Base-by-base conservation (phyloP, 352 stramenopile genomes). In the Pythium graminicola region DNA sequence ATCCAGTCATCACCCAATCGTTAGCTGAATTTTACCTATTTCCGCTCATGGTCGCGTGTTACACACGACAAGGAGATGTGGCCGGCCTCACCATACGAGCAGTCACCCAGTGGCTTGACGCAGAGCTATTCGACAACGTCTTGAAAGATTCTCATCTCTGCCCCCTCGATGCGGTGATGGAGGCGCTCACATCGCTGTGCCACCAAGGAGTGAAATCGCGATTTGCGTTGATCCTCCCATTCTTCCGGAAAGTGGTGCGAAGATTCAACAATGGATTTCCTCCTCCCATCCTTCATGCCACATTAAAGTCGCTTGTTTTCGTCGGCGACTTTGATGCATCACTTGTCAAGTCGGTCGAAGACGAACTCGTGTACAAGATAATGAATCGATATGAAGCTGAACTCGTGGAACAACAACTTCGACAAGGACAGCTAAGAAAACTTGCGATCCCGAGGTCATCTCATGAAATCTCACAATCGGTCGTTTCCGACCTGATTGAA, bases 131-230 rank as follows among this genome's bases (percentile, higher is more conserved):
- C 17, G 67, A 85, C 22, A 55, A 66, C 10, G 46, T 40, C 0
- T 38, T 62, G 3, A 28, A 54, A 5, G 39, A 62, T 10, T 72
- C 65, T 8, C 53, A 71, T 1, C 63, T 73, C 19, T 81, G 67
- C 13, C 60, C 64, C 33, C 57, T 93, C 4, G 74, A 84, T n/a
- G 54, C 75, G 1, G 58, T 80, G 1, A 67, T 86, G 14, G 70
- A 90, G 22, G 76, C 77, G 1, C 64, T 92, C 28, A 71, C 70
- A 14, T 86, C 81, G 13, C 46, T 76, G n/a, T 91, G 80, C 29
- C 73, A 91, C n/a, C 81, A 94, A 70, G 81, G 67, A 0, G 50
- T 94, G 8, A 85, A 85, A 50, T 73, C 75, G 27, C 71, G 81
- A 6, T 89, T 92, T 35, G 57, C 75, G 1, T 44, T 68, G 14